Evolutionary conservation across 2,329 filamentous ascomycete species (phyloP), one percentile per base, ranked within the genome.

Genomic region (Paecilomyces dactylethromorphus): DNA sequence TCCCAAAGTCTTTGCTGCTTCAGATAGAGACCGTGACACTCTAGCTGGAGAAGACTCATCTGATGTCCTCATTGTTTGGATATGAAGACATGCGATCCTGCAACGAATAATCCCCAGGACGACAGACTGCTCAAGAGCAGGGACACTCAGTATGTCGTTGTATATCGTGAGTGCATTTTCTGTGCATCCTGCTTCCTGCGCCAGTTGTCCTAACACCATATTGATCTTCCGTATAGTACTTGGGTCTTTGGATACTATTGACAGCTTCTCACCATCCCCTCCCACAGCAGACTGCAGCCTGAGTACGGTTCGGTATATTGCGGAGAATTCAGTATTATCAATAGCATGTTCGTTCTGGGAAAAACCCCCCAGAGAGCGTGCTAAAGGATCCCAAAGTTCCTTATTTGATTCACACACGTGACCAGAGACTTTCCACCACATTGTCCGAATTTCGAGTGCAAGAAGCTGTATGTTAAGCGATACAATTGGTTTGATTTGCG

Each of bases 351-450:
- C 74, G 21, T 69, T 69, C 45, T 73, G 67, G 26, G 67, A 65
- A 56, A 76, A 78, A 26, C 58, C 62, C 3, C 68, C 71, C 24
- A 79, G 64, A 50, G 74, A 79, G 13, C 72, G 71, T 33, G 71
- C 64, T 55, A 81, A 69, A 31, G 77, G 78, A 52, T 75, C 71
- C 64, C 75, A 76, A 51, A 80, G 65, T 55, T 81, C 79, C 57
- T 71, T 74, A 3, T 60, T 66, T 51, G 74, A 67, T 35, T 81
- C 73, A 21, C 71, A 73, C n/a, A 70, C 58, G 62, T 79, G 77
- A 2, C 71, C 69, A 3, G 74, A 70, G 8, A 78, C 53, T 45
- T 72, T 73, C 78, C 78, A 80, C 35, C 75, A 75, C 59, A 73
- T 67, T 50, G 66, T 70, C 49, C 74, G 70, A 59, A 77, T 68